Evolutionary conservation across 2,329 filamentous ascomycete genomes (phyloP), one percentile per base, ranked within the genome.

Genomic region (Fusarium papillatum): DNA sequence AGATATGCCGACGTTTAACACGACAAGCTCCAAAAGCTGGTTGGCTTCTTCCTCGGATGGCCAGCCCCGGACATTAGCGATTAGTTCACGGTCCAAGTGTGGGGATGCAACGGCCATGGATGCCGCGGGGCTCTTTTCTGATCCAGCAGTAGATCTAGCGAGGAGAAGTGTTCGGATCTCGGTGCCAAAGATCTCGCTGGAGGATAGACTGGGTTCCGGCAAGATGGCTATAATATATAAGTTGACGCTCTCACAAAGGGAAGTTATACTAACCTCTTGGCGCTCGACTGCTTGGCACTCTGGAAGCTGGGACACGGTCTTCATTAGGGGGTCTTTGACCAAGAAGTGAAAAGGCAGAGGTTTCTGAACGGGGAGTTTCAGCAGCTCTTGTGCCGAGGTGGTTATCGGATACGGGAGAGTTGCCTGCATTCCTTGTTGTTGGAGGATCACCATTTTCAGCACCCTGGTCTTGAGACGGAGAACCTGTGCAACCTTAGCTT

Each of bases 1-100:
- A 3, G 73, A 75, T 62, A 75, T 75, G 50, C 68, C 73, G n/a
- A 75, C 70, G 14, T 75, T 71, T 6, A 73, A 53, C 11, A 71
- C 69, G 16, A 75, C 71, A 8, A 73, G 60, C 10, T 69, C 71
- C 4, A 75, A 50, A 11, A 75, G 55, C 13, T 64, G 66, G n/a
- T 71, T 62, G 3, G 71, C 73, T 46, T 75, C 73, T 13, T 75
- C 71, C 24, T 75, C 73, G 6, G 73, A 71, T 7, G 72, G 73
- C 71, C 73, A 73, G 5, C 66, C 62, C 9, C 60, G 66, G 31
- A 70, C 53, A 43, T 64, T 71, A 39, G 69, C 22, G 55, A 70
- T 72, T 19, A 69, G 50, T 22, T 69, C 67, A 3, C 67, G 66
- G 17, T 70, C 66, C 16, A 70, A 31, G 19, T 63, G 60, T 4